Base-by-base conservation (phyloP, 768 basidiomycete species). In the Xanthoconium stramineum region DNA sequence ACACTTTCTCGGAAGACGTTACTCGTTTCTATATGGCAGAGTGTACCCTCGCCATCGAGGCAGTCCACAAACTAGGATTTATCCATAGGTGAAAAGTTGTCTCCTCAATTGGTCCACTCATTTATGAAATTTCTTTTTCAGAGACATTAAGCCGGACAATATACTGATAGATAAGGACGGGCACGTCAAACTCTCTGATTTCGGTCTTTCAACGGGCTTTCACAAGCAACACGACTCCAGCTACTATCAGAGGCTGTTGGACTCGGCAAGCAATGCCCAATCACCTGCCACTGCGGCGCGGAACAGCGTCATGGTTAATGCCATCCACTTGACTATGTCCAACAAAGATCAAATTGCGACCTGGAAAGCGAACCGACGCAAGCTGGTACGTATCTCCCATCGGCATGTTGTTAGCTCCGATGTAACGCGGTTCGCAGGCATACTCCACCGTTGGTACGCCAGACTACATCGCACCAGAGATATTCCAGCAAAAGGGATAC, bases 101-200 rank as follows among this genome's bases (percentile, higher is more conserved):
- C 24, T 24, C 42, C 30, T 47, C 32, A 37, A 24, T 12, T 52
- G 29, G 46, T 29, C 35, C 35, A 9, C 24, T 53, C 52, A 17
- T 40, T 30, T 33, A 17, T 36, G 14, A 15, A 20, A 13, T 3
- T 44, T 57, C 35, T 50, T 47, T 47, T 39, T 35, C 72, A 96
- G 96, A 62, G 96, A 99, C 69, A 98, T 99, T 74, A 99, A 99
- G 74, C 96, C 96, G 17, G 96, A 99, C 74, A 99, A 99, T 69
- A 97, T 88, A 65, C 73, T 86, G 50, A 85, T 82, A 61, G 97
- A 99, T 71, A 92, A 94, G 67, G 87, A 91, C 52, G 97, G 97
- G 0, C 97, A 99, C 73, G 80, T 99, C 76, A 99, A 99, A 70
- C 83, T 99, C 37, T 98, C 95, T 56, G 97, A 99, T 73, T 99